phyloP scores from a whole-genome alignment of 257 asterid species.

The Eustoma russellianum region DNA sequence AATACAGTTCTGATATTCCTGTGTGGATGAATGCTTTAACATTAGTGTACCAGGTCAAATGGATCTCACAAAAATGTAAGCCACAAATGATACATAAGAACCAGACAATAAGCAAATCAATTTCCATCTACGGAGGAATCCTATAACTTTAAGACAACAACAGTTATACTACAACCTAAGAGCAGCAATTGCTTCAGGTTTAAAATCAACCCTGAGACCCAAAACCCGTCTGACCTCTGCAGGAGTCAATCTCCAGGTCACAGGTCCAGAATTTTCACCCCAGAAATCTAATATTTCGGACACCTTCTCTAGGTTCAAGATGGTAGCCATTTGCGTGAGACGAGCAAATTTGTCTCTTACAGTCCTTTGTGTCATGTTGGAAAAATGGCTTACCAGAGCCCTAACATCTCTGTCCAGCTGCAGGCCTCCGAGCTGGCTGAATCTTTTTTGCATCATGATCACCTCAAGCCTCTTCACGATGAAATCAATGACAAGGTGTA shows the following conservation, averaged over 20 bases:
- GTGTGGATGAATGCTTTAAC: no score
- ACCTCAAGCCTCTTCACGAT: slow-evolving; percentile 88
- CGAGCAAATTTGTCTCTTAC: slow-evolving; percentile 90
- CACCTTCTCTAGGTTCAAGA: slow-evolving; percentile 84
- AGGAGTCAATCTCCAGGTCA: slow-evolving; percentile 97
- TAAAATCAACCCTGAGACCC: slow-evolving; percentile 85
- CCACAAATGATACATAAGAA: no score
- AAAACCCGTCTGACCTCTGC: slow-evolving; percentile 90
- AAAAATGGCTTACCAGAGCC: slow-evolving; percentile 85
- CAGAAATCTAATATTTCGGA: slow-evolving; percentile 96
- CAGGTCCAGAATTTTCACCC: slow-evolving; percentile 97
- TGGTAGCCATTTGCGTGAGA: slow-evolving; percentile 94
- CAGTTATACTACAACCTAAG: slow-evolving; percentile 48
- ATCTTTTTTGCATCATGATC: slow-evolving; percentile 91
- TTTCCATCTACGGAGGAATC: no score
- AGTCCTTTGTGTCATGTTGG: slow-evolving; percentile 88
- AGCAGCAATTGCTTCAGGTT: slow-evolving; percentile 86
- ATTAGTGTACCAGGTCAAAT: no score
- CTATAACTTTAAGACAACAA: no score
- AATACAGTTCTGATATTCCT: no score
- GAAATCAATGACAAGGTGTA: slow-evolving; percentile 74
- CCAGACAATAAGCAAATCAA: no score
- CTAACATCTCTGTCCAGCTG: slow-evolving; percentile 92
- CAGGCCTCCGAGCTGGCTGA: slow-evolving; percentile 98
- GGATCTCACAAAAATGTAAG: no score